Evolutionary conservation across 108 stramenopile genomes (phyloP).

Genomic region (Fistulifera pelliculosa): DNA sequence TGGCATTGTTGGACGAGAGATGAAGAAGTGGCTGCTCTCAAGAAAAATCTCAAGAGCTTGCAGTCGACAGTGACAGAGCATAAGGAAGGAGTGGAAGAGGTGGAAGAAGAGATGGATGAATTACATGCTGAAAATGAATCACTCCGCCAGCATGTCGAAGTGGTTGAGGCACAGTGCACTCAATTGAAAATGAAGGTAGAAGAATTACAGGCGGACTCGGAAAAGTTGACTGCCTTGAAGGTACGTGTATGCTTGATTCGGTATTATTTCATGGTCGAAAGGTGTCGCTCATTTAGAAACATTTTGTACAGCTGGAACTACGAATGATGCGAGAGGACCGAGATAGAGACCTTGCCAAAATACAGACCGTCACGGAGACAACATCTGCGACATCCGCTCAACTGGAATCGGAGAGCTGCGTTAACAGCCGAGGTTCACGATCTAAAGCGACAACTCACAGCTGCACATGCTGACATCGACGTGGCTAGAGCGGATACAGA

Average conservation of each 20-base stretch:
- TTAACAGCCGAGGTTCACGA: conserved; percentile 52
- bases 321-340: conserved; percentile 70
- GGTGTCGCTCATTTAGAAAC: background rate
- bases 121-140: conserved; percentile 68
- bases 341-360: conserved; percentile 50
- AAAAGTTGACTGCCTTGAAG: conserved; percentile 22
- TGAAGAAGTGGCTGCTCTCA: background rate
- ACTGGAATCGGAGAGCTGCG: conserved; percentile 50
- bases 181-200: conserved; percentile 37
- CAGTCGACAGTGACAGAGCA: background rate
- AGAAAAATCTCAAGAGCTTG: background rate
- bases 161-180: conserved; percentile 41
- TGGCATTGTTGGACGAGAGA: conserved; percentile 2
- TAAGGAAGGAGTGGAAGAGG: background rate
- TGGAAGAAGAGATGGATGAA: conserved; percentile 22
- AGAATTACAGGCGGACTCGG: conserved; percentile 37
- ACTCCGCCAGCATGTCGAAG: conserved; percentile 44
- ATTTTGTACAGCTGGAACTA: conserved; percentile 47
- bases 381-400: conserved; percentile 30
- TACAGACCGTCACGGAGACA: conserved; percentile 25
- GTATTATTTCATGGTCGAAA: too few species aligned
- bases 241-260: too few species aligned
- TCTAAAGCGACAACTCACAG: conserved; percentile 63
- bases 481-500: conserved; percentile 60
- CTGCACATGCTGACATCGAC: conserved; percentile 65